Evolutionary conservation across 495 filamentous ascomycete species (phyloP), one percentile per base, ranked within the genome.

Genomic region (Aspergillus egyptiacus): DNA sequence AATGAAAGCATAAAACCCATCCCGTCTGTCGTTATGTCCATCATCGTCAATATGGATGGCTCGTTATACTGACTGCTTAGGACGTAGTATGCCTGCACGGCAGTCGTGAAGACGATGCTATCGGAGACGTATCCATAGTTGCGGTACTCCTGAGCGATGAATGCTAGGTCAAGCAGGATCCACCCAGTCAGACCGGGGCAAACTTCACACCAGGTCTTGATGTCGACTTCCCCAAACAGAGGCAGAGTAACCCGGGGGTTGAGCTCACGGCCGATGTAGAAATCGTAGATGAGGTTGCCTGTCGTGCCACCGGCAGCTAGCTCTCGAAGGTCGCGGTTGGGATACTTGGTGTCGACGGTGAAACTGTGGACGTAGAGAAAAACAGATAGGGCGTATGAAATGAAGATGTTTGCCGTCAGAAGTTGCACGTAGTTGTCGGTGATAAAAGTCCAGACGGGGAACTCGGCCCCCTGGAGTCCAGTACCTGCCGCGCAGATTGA

Each of bases 1-100:
- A 94, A 94, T 2, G 83, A 66, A 13, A 95, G 69, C 89, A 95
- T 95, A 59, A 85, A 85, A 38, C 89, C 90, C 57, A 95, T 90
- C 18, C 89, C 90, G 56, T 95, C 89, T 31, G 77, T 83, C 27
- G 78, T 90, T 62, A 95, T 84, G 63, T 95, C 90, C 57, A 95
- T 93, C 24, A 86, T 94, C 2, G 89, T 93, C 42, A 95, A 72
- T 50, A 95, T 81, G 7, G 85, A 79, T 0, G 85, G 71, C 62
- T 95, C 89, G 75, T 86, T 85, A 65, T 78, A 86, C 39, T 83
- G 76, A 0, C 78, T 73, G 61, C 93, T 88, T 25, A 94, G 70
- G 5, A 87, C 80, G 59, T 95, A 95, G 39, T 87, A 57, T 4
- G 76, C 68, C 59, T 95, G 90, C 46, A 88, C 79, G 28, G 72